Evolutionary conservation across 2,329 filamentous ascomycete species (phyloP), one percentile per base, ranked within the genome.

Genomic region (Colletotrichum plurivorum): DNA sequence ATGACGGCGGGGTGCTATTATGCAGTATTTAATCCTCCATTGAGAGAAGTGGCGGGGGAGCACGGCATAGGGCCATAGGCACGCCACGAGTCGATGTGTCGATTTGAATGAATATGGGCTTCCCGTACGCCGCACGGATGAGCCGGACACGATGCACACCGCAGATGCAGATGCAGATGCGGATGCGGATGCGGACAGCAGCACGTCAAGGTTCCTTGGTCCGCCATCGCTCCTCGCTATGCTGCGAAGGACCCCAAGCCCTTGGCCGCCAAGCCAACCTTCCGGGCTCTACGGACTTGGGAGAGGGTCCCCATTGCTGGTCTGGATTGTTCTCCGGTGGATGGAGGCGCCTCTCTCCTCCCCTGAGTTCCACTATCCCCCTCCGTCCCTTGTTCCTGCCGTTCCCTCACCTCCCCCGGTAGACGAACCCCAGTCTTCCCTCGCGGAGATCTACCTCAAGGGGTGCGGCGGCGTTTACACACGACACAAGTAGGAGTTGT

Each of bases 171-270:
- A 43, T 43, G 41, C 25, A 51, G 43, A 68, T 59, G 65, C 65
- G 7, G 31, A 10, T 43, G 41, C 25, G 43, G 43, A 68, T 59
- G 65, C 65, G 31, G 31, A 10, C 22, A 25, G 22, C 22, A 69
- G 61, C 55, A 59, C 49, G 66, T 69, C 62, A 69, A 64, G 66
- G 55, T 66, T 69, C 43, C 51, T 66, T 46, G 46, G 20, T 58
- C 60, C 61, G 61, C 54, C 49, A 39, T 55, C 59, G 22, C 48
- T n/a, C 39, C 31, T 41, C 48, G 49, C 36, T 60, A 45, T 31
- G 57, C 12, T 52, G 57, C 20, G 43, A 64, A 20, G 52, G 31
- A 36, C 22, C 53, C 55, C 66, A 52, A 66, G 31, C 43, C 51
- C 66, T 66, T 69, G 66, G 51, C 54, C 31, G 66, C 66, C 66